Percentiles rank a stretch among this genome's conserved stretches.
Evolutionary conservation across 208 protist species (phyloP).

Genomic region (Wallacemonas rigidus): DNA sequence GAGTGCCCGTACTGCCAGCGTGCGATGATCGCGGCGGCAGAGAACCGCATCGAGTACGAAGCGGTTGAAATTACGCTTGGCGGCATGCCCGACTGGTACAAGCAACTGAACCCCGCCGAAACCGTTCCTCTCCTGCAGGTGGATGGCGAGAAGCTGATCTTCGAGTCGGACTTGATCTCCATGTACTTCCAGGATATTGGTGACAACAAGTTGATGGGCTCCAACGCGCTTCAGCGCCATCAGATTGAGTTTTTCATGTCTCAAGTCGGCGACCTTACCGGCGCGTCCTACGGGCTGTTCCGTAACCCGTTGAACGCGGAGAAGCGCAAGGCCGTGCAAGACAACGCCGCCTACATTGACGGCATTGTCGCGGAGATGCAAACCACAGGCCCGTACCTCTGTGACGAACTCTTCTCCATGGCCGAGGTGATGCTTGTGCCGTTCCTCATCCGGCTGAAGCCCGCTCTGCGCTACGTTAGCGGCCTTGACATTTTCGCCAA

Average conservation of each 20-base stretch:
- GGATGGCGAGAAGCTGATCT: constrained; percentile 47
- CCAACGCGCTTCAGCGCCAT: constrained; percentile 51
- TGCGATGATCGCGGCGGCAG: constrained; percentile 54
- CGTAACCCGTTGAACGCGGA: constrained; percentile 58
- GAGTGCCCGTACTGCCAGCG: constrained; percentile 75
- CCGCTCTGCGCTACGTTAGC: constrained; percentile 56
- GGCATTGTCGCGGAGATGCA: constrained; percentile 58
- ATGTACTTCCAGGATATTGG: constrained; percentile 65
- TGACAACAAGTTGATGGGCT: constrained; percentile 38
- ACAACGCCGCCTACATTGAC: constrained; percentile 67
- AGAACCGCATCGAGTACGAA: constrained; percentile 61
- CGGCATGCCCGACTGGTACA: constrained; percentile 75
- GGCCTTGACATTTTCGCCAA: constrained; percentile 71
- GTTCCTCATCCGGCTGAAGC: constrained; percentile 66
- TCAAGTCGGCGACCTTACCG: constrained; percentile 58
- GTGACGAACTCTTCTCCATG: constrained; percentile 75
- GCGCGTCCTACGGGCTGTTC: constrained; percentile 45
- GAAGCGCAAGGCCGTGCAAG: constrained; percentile 51
- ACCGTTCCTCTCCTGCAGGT: constrained; percentile 75
- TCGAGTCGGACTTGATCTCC: constrained; percentile 73
- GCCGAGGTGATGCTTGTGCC: constrained; percentile 72
- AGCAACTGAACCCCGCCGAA: constrained; percentile 69
- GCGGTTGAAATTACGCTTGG: constrained; percentile 40
- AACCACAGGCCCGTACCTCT: constrained; percentile 59
- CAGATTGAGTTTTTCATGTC: constrained; percentile 76